Evolutionary conservation across 1,139 yeast species (phyloP), one percentile per base, ranked within the genome.

Genomic region (Nakaseomyces sp.): DNA sequence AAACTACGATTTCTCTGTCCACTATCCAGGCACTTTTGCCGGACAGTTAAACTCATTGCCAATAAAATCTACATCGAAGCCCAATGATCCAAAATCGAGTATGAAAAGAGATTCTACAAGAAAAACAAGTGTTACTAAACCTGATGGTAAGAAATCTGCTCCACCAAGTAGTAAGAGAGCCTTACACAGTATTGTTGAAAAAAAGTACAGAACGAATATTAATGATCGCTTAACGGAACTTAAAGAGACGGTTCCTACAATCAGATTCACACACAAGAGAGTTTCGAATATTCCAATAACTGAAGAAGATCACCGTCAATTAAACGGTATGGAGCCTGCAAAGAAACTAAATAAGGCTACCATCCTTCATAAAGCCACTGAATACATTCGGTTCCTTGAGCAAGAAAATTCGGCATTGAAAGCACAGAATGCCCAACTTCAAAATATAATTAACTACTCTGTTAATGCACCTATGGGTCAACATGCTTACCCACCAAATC

Each of bases 311-410:
- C 49, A 55, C 9, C 53, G 52, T 24, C 60, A 81, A 50, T 68
- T 88, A 50, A 96, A 87, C 55, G 96, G 96, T 1, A 71, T 88
- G 46, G 74, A 81, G n/a, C 96, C 96, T 0, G 95, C 96, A 3
- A 70, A 77, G 43, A 87, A 86, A 59, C 71, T 88, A 53, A 88
- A 87, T 66, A 89, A 89, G 63, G 96, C 96, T 6, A 81, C 87
- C 42, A 88, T 89, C 24, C 71, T 89, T 50, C 76, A 87, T 42
- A 86, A 88, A 60, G 95, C 96, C 4, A 84, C 93, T 2, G 96
- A 88, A 63, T 89, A 88, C 58, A 88, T 89, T 55, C 73, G 76
- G 54, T 95, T 88, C 64, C 71, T 89, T 58, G 37, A 32, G 16
- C 22, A 32, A 18, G 37, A 32, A 19, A 32, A 32, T 19, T 32